phyloP scores from a whole-genome alignment of 768 basidiomycete genomes.

The Psilocybe tampanensis region DNA sequence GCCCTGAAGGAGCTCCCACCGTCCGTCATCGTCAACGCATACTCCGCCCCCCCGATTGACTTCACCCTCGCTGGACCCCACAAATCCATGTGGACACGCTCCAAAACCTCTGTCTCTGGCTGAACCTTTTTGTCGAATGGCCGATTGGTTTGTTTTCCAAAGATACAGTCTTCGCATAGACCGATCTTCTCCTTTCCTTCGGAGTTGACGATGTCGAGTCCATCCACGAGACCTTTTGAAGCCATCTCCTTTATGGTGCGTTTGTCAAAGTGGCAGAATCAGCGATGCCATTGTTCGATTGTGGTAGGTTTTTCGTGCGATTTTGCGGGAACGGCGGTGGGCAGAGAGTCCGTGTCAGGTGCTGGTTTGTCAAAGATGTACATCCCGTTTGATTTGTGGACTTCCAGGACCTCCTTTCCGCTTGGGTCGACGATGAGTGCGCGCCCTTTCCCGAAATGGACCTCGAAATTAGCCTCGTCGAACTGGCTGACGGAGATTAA shows the following conservation, averaged over 20 bases:
- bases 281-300: constrained; percentile 11
- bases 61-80: constrained; percentile 8
- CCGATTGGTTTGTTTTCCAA: constrained; percentile 9
- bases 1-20: background rate
- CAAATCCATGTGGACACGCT: constrained; percentile 5
- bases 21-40: constrained; percentile 8
- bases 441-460: background rate
- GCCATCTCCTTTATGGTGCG: background rate
- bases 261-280: constrained; percentile 1
- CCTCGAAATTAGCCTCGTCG: constrained; percentile 7
- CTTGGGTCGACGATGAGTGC: too few species aligned
- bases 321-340: background rate
- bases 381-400: too few species aligned
- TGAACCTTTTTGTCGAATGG: constrained; percentile 5
- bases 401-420: too few species aligned
- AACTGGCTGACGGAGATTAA: constrained; percentile 9
- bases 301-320: too few species aligned
- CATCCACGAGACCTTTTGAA: background rate
- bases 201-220: background rate
- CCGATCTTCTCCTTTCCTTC: background rate
- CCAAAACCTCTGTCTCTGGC: background rate
- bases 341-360: too few species aligned
- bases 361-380: too few species aligned
- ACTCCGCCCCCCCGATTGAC: background rate
- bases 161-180: constrained; percentile 15